phyloP scores from a whole-genome alignment of 176 grass and related monocot genomes.

The Triticum turgidum region DNA sequence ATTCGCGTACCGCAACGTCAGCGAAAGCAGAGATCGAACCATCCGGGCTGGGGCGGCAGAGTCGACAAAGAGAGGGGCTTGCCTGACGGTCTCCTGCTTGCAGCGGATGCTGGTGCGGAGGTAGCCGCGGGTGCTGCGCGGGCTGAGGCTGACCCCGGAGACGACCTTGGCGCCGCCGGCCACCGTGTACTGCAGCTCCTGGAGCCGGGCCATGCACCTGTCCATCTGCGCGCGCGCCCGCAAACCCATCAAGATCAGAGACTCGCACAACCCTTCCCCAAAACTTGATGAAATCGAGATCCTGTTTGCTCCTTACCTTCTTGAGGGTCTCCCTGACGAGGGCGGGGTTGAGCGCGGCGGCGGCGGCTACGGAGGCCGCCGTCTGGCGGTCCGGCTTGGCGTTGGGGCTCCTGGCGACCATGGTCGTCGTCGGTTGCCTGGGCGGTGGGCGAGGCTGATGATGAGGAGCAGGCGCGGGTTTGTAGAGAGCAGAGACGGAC shows the following conservation, averaged over 20 bases:
- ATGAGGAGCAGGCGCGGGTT: neutral
- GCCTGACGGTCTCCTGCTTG: slow-evolving; percentile 89
- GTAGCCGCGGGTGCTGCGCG: slow-evolving; percentile 87
- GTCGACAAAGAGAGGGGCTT: slow-evolving; percentile 4
- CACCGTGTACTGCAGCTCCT: slow-evolving; percentile 97
- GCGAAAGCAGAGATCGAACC: neutral
- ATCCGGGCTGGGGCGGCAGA: neutral
- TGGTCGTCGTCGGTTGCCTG: slow-evolving; percentile 13
- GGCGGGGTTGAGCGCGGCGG: slow-evolving; percentile 54
- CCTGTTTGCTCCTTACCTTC: slow-evolving; percentile 39
- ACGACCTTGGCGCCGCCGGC: slow-evolving; percentile 80
- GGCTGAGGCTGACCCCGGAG: slow-evolving; percentile 85
- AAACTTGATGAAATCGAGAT: neutral
- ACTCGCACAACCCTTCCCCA: neutral
- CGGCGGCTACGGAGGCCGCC: slow-evolving; percentile 34
- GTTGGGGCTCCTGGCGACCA: slow-evolving; percentile 89
- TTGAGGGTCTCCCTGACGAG: slow-evolving; percentile 77
- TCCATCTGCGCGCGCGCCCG: slow-evolving; percentile 41
- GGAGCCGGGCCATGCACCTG: slow-evolving; percentile 82
- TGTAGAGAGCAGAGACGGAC: slow-evolving; percentile 13
- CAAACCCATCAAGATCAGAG: neutral
- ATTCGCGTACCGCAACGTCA: neutral
- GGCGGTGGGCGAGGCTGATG: neutral
- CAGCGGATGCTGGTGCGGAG: slow-evolving; percentile 86
- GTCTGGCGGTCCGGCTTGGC: slow-evolving; percentile 51